These are phyloP conservation scores for Crithidia fasciculata DNA, from an alignment of 208 protist genomes.

Conservation along the genomic window DNA sequence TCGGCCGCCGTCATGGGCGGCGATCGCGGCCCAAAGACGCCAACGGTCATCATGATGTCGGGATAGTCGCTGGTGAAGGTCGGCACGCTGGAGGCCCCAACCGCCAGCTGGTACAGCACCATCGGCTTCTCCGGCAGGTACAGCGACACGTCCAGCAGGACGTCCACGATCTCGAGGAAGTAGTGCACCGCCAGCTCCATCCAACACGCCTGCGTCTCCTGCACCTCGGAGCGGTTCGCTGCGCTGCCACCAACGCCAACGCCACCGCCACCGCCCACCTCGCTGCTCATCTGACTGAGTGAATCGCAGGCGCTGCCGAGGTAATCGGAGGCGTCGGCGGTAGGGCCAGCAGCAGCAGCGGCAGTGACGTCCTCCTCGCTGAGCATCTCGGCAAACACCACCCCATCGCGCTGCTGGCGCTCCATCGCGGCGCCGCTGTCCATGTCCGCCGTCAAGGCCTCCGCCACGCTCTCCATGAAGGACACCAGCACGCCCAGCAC, in stretches of 20 bases:
- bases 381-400: constrained; percentile 24
- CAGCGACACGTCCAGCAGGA: constrained; percentile 45
- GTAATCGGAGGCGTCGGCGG: constrained; percentile 17
- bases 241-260: constrained; percentile 3
- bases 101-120: constrained; percentile 42
- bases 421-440: constrained; percentile 26
- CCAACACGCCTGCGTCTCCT: constrained; percentile 35
- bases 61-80: constrained; percentile 6
- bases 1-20: constrained; percentile 8
- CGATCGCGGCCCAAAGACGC: constrained; percentile 11
- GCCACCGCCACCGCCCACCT: constrained; percentile 7
- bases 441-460: constrained; percentile 31
- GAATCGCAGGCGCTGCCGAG: constrained; percentile 17
- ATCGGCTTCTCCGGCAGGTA: constrained; percentile 47
- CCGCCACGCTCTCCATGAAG: constrained; percentile 35
- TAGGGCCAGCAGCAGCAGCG: background rate
- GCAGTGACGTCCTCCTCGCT: constrained; percentile 23
- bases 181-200: constrained; percentile 70
- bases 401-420: constrained; percentile 28
- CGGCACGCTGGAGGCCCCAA: constrained; percentile 17
- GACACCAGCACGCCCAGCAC: constrained; percentile 30
- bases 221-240: constrained; percentile 14
- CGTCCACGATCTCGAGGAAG: constrained; percentile 61
- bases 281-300: constrained; percentile 10
- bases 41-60: constrained; percentile 18